These are phyloP conservation scores for Amauroascus niger DNA, from an alignment of 2,329 filamentous ascomycete genomes.

Conservation along the genomic window DNA sequence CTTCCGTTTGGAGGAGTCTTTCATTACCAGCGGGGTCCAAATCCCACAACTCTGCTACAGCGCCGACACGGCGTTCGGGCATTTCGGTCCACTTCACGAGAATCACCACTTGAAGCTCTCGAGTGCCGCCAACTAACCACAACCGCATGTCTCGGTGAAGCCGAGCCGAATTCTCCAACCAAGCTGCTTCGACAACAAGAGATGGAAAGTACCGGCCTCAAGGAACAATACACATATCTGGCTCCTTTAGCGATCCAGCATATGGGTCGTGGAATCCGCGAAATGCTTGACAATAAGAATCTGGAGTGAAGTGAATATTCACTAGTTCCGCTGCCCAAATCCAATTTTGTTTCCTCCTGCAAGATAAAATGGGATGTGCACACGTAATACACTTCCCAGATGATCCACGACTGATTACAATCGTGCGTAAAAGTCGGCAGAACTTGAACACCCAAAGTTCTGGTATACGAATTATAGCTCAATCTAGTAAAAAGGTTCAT, in stretches of 20 bases:
- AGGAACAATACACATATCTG: conserved; percentile 8
- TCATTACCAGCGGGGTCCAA: conserved; percentile 7
- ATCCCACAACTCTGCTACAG: conserved; percentile 1
- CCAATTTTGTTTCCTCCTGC: neutral
- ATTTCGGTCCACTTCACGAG: conserved; percentile 10
- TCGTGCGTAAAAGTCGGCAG: conserved; percentile 7
- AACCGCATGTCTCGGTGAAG: conserved; percentile 14
- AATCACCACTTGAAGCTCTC: conserved; percentile 9
- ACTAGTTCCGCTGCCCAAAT: neutral
- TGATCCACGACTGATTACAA: conserved; percentile 4
- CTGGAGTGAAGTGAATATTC: neutral
- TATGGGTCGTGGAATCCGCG: conserved; percentile 2
- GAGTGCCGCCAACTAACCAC: conserved; percentile 9
- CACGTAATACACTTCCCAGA: neutral
- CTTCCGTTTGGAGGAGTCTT: conserved; percentile 8
- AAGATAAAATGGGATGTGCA: neutral
- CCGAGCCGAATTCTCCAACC: neutral
- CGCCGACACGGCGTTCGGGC: neutral
- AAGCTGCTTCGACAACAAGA: conserved; percentile 13
- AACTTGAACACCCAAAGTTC: conserved; percentile 2
- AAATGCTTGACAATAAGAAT: conserved; percentile 1
- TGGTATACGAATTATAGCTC: conserved; percentile 9
- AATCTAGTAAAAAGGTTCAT: neutral
- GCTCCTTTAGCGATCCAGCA: conserved; percentile 9
- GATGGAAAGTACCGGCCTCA: neutral